phyloP scores from a whole-genome alignment of 1,284 basidiomycete species.

The Phellopilus nigrolimitatus region DNA sequence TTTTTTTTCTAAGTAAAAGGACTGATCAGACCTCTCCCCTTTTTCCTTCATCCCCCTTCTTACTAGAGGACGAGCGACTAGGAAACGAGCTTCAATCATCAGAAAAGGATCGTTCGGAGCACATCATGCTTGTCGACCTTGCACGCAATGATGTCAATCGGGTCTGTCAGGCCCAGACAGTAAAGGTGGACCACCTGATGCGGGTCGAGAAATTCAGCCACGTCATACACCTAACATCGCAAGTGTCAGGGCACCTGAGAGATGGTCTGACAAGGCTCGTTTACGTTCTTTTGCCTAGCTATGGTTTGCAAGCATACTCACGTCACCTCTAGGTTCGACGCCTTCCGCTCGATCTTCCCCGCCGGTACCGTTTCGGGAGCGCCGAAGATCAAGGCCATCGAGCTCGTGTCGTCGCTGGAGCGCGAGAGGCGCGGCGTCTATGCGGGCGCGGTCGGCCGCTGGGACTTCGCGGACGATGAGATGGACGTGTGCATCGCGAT shows the following conservation, averaged over 20 bases:
- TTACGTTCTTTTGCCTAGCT: conserved; percentile 8
- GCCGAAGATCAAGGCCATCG: conserved; percentile 98
- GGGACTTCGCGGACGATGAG: conserved; percentile 91
- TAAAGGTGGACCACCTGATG: conserved; percentile 96
- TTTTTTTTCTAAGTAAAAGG: conserved; percentile 16
- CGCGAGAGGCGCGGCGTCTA: conserved; percentile 92
- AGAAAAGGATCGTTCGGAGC: conserved; percentile 95
- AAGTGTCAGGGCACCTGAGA: conserved; percentile 86
- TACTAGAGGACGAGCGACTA: conserved; percentile 82
- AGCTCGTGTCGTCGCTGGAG: conserved; percentile 86
- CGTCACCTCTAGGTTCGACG: conserved; percentile 75
- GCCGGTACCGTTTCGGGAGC: conserved; percentile 99
- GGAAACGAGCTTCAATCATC: conserved; percentile 74
- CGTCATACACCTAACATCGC: conserved; percentile 96
- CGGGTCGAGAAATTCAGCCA: conserved; percentile 94
- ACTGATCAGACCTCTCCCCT: not conserved
- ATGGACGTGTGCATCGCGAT: conserved; percentile 99
- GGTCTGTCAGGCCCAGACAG: conserved; percentile 92
- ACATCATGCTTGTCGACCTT: conserved; percentile 98
- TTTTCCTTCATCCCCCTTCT: not conserved
- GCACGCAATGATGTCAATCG: conserved; percentile 99
- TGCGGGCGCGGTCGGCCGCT: conserved; percentile 95
- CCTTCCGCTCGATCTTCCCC: conserved; percentile 98
- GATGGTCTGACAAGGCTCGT: conserved; percentile 76
- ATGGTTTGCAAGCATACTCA: not conserved